phyloP scores from a whole-genome alignment of 345 rosid species.

The Eutrema yunnanense region DNA sequence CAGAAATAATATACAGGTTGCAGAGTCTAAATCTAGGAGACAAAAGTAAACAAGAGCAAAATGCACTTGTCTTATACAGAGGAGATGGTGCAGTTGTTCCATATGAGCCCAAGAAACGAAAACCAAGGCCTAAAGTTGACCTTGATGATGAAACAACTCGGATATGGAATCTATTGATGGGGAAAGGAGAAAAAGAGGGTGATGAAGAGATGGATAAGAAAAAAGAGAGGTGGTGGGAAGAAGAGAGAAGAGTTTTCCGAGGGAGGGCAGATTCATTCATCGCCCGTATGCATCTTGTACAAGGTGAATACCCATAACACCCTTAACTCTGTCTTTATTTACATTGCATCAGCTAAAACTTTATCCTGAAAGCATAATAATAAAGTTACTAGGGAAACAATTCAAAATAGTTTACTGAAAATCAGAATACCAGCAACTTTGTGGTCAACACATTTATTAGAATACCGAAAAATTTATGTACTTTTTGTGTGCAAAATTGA shows the following conservation, averaged over 20 bases:
- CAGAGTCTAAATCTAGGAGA: constrained; percentile 41
- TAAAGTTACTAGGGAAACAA: not conserved
- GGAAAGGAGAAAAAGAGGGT: constrained; percentile 53
- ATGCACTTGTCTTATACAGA: constrained; percentile 56
- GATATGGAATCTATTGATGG: constrained; percentile 84
- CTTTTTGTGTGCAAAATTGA: not conserved
- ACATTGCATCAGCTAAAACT: not conserved
- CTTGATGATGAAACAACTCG: constrained; percentile 84
- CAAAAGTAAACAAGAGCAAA: constrained; percentile 36
- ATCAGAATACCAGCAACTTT: constrained; percentile 10
- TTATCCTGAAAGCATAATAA: not conserved
- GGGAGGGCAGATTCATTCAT: constrained; percentile 86
- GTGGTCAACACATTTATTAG: not conserved
- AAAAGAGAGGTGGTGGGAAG: constrained; percentile 78
- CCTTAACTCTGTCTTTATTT: not conserved
- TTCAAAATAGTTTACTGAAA: not conserved
- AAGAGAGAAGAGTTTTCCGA: constrained; percentile 66
- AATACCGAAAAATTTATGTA: not conserved
- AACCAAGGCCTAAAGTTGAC: constrained; percentile 80
- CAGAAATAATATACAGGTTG: constrained; percentile 44
- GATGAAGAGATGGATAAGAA: constrained; percentile 41
- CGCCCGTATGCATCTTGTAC: constrained; percentile 92
- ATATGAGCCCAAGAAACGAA: constrained; percentile 47
- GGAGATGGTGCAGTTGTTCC: constrained; percentile 61
- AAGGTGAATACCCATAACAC: constrained; percentile 47